phyloP scores from a whole-genome alignment of 257 asterid genomes.

The Oldenlandia corymbosa region DNA sequence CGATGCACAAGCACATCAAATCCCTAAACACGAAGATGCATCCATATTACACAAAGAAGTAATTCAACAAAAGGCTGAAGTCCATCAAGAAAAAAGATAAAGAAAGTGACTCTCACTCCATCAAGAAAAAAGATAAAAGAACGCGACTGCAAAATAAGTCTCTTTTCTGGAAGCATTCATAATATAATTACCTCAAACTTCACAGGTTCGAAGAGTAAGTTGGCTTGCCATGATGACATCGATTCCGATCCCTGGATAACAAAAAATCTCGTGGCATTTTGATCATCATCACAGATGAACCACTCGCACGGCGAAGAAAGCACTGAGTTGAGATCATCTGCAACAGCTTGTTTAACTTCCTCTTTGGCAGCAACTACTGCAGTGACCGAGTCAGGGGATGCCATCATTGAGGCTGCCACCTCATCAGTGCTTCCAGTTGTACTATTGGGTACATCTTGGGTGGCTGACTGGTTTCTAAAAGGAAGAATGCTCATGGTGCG shows the following conservation, averaged over 20 bases:
- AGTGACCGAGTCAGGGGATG: conserved; percentile 83
- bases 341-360: conserved; percentile 95
- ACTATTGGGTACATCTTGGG: conserved; percentile 22
- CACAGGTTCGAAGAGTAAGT: conserved; percentile 86
- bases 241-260: conserved; percentile 98
- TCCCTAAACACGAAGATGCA: conserved; percentile 73
- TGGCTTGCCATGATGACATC: conserved; percentile 94
- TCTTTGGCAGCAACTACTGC: conserved; percentile 97
- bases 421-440: conserved; percentile 21
- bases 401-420: conserved; percentile 70
- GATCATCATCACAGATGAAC: conserved; percentile 89
- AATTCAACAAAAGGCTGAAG: no score
- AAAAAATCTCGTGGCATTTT: conserved; percentile 67
- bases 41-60: no score
- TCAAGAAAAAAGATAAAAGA: background rate
- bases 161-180: no score
- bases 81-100: no score
- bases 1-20: conserved; percentile 83
- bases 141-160: background rate
- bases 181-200: conserved; percentile 68
- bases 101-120: no score
- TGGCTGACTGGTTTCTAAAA: conserved; percentile 35
- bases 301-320: conserved; percentile 86
- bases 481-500: conserved; percentile 71
- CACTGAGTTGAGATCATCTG: conserved; percentile 79